Base-by-base conservation (phyloP, 192 early-diverging fungal species). In the Backusella mclennaniae region DNA sequence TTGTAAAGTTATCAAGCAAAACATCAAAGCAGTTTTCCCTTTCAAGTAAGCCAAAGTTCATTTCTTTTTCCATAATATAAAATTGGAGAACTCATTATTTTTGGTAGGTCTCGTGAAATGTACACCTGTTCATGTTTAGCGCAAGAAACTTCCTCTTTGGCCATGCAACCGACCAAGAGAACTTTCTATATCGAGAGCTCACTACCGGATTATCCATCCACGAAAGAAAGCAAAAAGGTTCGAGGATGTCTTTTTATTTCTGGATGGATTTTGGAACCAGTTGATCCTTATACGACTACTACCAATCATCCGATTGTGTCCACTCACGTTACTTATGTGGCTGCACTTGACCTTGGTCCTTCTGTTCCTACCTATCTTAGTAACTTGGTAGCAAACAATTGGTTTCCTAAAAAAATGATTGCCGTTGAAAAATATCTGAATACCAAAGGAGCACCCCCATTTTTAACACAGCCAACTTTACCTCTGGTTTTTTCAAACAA, bases 251-350 rank as follows among this genome's bases (percentile, higher is more conserved):
- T 88, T 0, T 83, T 84, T 59, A 73, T 88, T 3, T 84, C 82
- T 42, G 87, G 85, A 1, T 88, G 87, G 87, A 86, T 88, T 7
- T 73, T 88, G n/a, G 87, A 86, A 44, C 73, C 81, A 2, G 83
- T 88, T 15, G 87, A 88, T 59, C 87, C 87, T 3, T 88, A 88
- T 33, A 88, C 83, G 6, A 82, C 86, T 21, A 84, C 84, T 17
- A 79, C 81, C 33, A 88, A 81, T 21, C 87, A 88, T 73, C 87
- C 84, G 12, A 88, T 88, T 49, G 85, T 85, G 6, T 88, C 87
- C 2, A 86, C 82, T 6, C 85, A 85, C 1, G 87, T 83, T 23
- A 88, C 87, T 0, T 86, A 78, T 41, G 84, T 88, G 63, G 79
- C 78, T 6, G 81, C 85, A 11, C 49, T 86, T 49, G 87, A 88